Evolutionary conservation across 768 basidiomycete species (phyloP).

Genomic region (Zangia roseola): DNA sequence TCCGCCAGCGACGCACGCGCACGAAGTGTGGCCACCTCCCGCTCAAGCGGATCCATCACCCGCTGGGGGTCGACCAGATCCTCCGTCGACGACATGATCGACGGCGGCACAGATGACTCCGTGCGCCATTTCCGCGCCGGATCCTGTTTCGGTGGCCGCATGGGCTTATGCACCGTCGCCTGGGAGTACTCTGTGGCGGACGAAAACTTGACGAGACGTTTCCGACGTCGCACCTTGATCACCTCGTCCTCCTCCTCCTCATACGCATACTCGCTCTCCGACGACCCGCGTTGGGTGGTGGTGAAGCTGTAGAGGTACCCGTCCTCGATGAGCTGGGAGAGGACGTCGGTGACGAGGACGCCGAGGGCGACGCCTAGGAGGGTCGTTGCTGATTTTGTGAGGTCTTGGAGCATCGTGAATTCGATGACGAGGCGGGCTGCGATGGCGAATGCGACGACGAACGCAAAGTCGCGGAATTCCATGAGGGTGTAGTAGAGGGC

Average conservation of each 20-base stretch:
- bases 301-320: conserved; percentile 34
- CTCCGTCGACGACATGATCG: conserved; percentile 65
- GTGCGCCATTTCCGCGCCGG: conserved; percentile 33
- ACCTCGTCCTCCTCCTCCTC: conserved; percentile 8
- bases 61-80: conserved; percentile 59
- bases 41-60: conserved; percentile 62
- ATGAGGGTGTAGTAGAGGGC: conserved; percentile 66
- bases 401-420: conserved; percentile 54
- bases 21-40: conserved; percentile 72
- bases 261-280: conserved; percentile 25
- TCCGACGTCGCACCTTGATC: conserved; percentile 28
- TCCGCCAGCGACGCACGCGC: conserved; percentile 80
- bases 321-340: conserved; percentile 63
- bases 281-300: neutral
- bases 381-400: conserved; percentile 54
- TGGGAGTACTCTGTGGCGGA: conserved; percentile 34
- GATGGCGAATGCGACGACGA: conserved; percentile 57
- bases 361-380: conserved; percentile 69
- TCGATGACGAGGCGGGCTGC: conserved; percentile 63
- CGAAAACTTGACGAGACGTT: conserved; percentile 49
- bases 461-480: conserved; percentile 50
- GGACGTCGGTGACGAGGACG: conserved; percentile 66
- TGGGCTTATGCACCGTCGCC: conserved; percentile 22
- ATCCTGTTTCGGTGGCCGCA: conserved; percentile 29
- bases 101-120: conserved; percentile 42